A percentile compares a stretch with the other conserved stretches of the same genome.
Conservation (phyloP, 441 rosid species). For the Adansonia madagascariensis region DNA sequence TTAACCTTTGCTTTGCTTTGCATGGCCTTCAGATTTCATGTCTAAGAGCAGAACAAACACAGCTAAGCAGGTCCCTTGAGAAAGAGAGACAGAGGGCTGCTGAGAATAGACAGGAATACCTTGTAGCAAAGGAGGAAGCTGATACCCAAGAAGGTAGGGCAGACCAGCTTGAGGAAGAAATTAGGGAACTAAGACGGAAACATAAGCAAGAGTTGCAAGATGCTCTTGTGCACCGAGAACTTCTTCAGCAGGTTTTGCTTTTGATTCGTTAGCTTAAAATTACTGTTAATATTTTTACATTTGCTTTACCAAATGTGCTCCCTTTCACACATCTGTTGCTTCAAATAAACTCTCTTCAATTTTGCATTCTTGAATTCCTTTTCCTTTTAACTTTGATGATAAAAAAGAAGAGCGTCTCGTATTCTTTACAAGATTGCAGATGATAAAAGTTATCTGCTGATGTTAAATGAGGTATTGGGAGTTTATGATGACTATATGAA, state of each 20-base stretch:
- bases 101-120: constrained; percentile 95
- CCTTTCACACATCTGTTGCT: too few species aligned
- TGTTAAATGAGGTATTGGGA: neutral
- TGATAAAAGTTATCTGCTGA: neutral
- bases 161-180: constrained; percentile 83
- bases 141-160: constrained; percentile 93
- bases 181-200: constrained; percentile 72
- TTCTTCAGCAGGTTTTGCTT: constrained; percentile 60
- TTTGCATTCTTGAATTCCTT: neutral
- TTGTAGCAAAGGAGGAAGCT: constrained; percentile 96
- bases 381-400: neutral
- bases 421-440: neutral
- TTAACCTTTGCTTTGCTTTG: constrained; percentile 27
- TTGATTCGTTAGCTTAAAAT: too few species aligned
- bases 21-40: constrained; percentile 33
- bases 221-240: constrained; percentile 71
- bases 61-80: constrained; percentile 90
- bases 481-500: constrained; percentile 2
- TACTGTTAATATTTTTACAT: too few species aligned
- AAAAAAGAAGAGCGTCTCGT: constrained; percentile 3
- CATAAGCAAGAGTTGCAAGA: constrained; percentile 95
- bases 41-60: constrained; percentile 93
- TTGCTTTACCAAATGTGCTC: too few species aligned
- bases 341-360: too few species aligned
- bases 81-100: constrained; percentile 99